Base-by-base conservation (phyloP, 2,329 filamentous ascomycete genomes). In the Penicillium sp. region DNA sequence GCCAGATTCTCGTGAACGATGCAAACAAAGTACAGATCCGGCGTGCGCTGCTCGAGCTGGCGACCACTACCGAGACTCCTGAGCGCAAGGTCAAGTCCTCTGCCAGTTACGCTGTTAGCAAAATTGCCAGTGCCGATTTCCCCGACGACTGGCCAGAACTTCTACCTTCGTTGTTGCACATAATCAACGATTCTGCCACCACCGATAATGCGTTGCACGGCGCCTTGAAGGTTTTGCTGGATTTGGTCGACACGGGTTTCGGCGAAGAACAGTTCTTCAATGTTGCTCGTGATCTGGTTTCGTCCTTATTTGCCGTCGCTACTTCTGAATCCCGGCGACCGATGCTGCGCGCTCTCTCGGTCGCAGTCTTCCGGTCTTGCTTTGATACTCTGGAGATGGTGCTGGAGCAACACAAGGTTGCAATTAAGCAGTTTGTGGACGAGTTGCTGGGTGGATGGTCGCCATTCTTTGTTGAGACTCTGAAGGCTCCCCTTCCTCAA, bases 361-460 rank as follows among this genome's bases (percentile, higher is more conserved):
- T 97, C 41, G 90, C 89, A 40, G 90, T 97, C 55, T 96, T 97
- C 80, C 85, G 91, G 54, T 86, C 86, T 47, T 96, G 91, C 75
- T 96, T 99, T 72, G 92, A 97, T 71, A 90, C 94, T 54, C 85
- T 99, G 77, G 92, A 97, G 75, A 96, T 97, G 85, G 89, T 97
- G 62, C 89, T 96, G 80, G 92, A 96, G 63, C 90, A 96, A 64
- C 90, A 97, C 75, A 89, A 90, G 67, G 82, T 83, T 55, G 90
- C 90, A 53, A 91, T 97, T 58, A 94, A 90, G 74, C 82, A 82
- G 1, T 99, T 99, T 72, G 92, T 93, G 51, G 90, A 96, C 58
- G 89, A 96, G 68, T 86, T 91, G 0, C 81, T 97, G 47, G 82
- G 81, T 64, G 84, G 85, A 49, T 99, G 94, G 94, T 87, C 90